phyloP scores from a whole-genome alignment of 208 protist species.

The Leishmania martiniquensis region DNA sequence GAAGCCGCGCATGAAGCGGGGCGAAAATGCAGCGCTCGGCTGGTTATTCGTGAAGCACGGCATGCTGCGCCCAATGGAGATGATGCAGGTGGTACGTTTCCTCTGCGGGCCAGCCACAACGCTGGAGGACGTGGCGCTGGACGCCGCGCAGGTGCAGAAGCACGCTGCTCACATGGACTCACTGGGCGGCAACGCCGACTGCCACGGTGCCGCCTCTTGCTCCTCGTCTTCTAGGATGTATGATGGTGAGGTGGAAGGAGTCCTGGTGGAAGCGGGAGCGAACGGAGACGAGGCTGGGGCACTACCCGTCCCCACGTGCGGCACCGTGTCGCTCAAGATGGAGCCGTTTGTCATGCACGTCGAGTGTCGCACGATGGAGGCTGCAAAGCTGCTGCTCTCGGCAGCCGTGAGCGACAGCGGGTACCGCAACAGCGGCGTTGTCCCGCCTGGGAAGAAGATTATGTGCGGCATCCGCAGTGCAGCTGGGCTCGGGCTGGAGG shows the following conservation, averaged over 20 bases:
- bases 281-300: background rate
- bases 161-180: slow-evolving; percentile 24
- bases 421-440: slow-evolving; percentile 87
- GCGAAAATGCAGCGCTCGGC: slow-evolving; percentile 64
- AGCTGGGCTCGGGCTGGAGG: slow-evolving; percentile 70
- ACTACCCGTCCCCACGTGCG: slow-evolving; percentile 37
- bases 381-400: slow-evolving; percentile 70
- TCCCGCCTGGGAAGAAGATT: slow-evolving; percentile 75
- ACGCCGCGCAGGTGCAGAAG: slow-evolving; percentile 26
- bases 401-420: slow-evolving; percentile 71
- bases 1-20: slow-evolving; percentile 58
- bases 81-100: slow-evolving; percentile 51
- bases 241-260: slow-evolving; percentile 66
- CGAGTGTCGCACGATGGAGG: slow-evolving; percentile 79
- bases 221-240: slow-evolving; percentile 10
- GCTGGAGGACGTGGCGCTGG: slow-evolving; percentile 25
- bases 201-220: background rate
- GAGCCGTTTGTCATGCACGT: slow-evolving; percentile 92
- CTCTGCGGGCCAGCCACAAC: slow-evolving; percentile 49
- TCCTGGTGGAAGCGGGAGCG: slow-evolving; percentile 25
- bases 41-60: slow-evolving; percentile 89
- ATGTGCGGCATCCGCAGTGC: slow-evolving; percentile 84
- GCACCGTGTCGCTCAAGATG: slow-evolving; percentile 80
- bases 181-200: background rate
- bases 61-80: slow-evolving; percentile 61